These are phyloP conservation scores for Nemania bipapillata DNA, from an alignment of 2,329 filamentous ascomycete genomes.

Conservation along the genomic window DNA sequence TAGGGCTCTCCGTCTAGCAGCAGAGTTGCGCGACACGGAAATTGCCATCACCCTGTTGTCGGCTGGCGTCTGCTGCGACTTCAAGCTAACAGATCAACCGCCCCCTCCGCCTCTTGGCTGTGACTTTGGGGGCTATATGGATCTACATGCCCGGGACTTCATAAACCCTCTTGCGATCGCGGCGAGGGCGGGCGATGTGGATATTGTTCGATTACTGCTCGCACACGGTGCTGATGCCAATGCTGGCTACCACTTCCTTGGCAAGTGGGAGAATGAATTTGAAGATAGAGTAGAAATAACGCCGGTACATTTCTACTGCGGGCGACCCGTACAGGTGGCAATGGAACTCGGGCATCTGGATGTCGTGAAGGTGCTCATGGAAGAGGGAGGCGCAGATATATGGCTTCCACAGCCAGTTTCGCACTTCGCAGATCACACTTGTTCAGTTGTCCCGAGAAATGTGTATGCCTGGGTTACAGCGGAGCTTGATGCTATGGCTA, in stretches of 20 bases:
- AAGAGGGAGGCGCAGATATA: slow-evolving; percentile 1
- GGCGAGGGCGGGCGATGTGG: slow-evolving; percentile 2
- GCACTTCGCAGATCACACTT: background rate
- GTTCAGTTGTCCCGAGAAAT: background rate
- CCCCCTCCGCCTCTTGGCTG: background rate
- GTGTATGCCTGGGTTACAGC: background rate
- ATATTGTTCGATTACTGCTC: background rate
- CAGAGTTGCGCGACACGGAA: background rate
- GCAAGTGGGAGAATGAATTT: background rate
- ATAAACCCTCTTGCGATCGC: slow-evolving; percentile 1
- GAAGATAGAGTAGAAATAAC: background rate
- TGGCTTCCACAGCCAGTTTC: background rate
- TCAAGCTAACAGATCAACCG: background rate
- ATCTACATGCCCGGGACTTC: background rate
- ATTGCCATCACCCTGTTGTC: background rate
- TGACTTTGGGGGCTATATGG: background rate
- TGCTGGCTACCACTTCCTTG: background rate
- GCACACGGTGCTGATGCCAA: slow-evolving; percentile 9
- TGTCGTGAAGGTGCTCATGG: background rate
- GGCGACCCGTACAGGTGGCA: slow-evolving; percentile 4
- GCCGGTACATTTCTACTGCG: background rate
- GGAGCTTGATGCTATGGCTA: too few relatives aligned
- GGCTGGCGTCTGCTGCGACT: background rate
- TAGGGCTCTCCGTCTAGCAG: background rate
- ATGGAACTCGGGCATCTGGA: background rate